Base-by-base conservation (phyloP, 1,139 yeast species). In the Debaryomyces subglobosus region DNA sequence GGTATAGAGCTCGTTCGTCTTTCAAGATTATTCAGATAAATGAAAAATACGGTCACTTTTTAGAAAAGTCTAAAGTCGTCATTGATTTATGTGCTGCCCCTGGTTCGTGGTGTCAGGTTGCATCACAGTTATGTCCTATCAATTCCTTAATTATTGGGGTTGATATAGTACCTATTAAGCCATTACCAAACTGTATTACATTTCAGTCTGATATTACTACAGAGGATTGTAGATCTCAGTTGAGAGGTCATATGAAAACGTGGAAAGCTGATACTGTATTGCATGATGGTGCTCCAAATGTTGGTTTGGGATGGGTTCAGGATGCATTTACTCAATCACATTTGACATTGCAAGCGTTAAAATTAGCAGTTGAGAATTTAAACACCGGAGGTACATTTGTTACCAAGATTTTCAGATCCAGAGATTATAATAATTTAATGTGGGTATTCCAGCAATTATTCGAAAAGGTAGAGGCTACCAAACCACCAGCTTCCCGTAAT, bases 221-320 rank as follows among this genome's bases (percentile, higher is more conserved):
- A 5, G 99, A 94, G 62, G 98, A 94, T 70, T 94, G 99, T 77
- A 81, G 97, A 59, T 89, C 97, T 40, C 90, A 82, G 66, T 78
- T 94, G 56, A 82, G 98, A 64, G 97, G 97, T 33, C 94, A 92
- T 65, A 86, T 95, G 88, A 94, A 94, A 69, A 92, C 99, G 0
- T 94, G 98, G 97, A 94, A 95, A 63, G 99, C 99, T 1, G 98
- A 95, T 64, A 89, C 97, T 0, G 98, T 94, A 21, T 74, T 95
- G 64, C 99, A 94, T 72, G 99, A 94, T 79, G 99, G 99, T 85
- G 99, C 99, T 24, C 99, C 99, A 24, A 95, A 94, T 64, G 99
- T 94, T 58, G 99, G 99, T 85, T 79, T 92, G 62, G 96, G 97
- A 21, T 95, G 99, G 99, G 94, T 89, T 27, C 99, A 95, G 69